These are phyloP conservation scores for Coemansia sp. DNA, from an alignment of 192 early-diverging fungal genomes.

Conservation along the genomic window DNA sequence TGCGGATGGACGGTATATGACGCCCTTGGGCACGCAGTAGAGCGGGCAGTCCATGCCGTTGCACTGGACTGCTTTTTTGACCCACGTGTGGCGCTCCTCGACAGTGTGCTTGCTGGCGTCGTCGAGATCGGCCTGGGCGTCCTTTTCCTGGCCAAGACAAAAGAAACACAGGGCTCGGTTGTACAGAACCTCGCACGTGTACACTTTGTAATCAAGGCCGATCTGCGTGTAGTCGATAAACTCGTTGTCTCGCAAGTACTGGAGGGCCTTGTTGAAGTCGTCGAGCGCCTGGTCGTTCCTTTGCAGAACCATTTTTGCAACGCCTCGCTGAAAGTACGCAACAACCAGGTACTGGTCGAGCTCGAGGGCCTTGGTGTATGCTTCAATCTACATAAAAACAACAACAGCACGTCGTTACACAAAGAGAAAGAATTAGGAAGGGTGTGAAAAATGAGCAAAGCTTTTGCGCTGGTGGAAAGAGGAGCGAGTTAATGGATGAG, in stretches of 20 bases:
- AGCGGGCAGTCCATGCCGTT: conserved; percentile 65
- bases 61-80: conserved; percentile 63
- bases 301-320: conserved; percentile 72
- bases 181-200: conserved; percentile 85
- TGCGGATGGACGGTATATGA: conserved; percentile 81
- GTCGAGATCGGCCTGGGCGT: conserved; percentile 68
- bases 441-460: background rate
- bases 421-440: background rate
- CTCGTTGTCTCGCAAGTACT: conserved; percentile 79
- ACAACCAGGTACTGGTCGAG: conserved; percentile 88
- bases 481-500: background rate
- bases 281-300: conserved; percentile 68
- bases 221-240: conserved; percentile 95
- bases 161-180: conserved; percentile 86
- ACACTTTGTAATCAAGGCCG: conserved; percentile 87
- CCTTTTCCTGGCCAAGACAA: conserved; percentile 68
- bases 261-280: conserved; percentile 80
- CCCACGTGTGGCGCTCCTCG: conserved; percentile 67
- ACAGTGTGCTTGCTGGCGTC: conserved; percentile 56
- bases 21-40: conserved; percentile 75
- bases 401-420: background rate
- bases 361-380: conserved; percentile 70
- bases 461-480: no score
- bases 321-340: conserved; percentile 91
- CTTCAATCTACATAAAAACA: conserved; percentile 61